These are phyloP conservation scores for Arctium minus DNA, from an alignment of 129 eudicot species.

Conservation along the genomic window DNA sequence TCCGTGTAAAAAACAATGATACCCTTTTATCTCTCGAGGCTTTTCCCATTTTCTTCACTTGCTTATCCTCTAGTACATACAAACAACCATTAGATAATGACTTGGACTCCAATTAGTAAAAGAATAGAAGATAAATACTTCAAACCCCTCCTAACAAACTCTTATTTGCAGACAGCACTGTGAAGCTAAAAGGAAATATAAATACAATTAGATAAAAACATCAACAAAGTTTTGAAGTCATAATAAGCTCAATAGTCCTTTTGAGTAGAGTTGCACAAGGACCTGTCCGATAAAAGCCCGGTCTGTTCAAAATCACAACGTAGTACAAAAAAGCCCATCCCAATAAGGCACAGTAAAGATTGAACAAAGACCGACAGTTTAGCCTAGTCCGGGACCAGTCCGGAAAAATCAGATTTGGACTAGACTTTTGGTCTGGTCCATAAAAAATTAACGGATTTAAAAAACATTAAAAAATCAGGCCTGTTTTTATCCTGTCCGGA, in stretches of 20 bases:
- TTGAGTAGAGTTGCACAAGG: no score
- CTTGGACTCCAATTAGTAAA: slow-evolving; percentile 8
- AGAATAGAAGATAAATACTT: neutral
- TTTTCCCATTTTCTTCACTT: slow-evolving; percentile 55
- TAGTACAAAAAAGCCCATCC: no score
- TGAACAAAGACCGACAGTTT: no score
- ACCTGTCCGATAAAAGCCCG: no score
- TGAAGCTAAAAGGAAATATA: neutral
- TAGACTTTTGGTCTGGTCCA: neutral
- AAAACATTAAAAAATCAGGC: no score
- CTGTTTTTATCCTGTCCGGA: no score
- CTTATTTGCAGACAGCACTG: neutral
- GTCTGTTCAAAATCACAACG: no score
- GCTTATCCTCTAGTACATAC: neutral
- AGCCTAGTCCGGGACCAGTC: no score
- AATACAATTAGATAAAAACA: neutral
- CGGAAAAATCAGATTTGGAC: no score
- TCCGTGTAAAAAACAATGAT: slow-evolving; percentile 5
- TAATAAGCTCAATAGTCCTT: neutral
- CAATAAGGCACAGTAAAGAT: no score
- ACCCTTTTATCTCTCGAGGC: slow-evolving; percentile 93
- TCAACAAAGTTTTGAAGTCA: neutral
- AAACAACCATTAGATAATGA: slow-evolving; percentile 4
- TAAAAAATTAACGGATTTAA: neutral
- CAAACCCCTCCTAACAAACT: neutral